Conservation (phyloP, 106 monocot genomes). For the Dioscorea alata region DNA sequence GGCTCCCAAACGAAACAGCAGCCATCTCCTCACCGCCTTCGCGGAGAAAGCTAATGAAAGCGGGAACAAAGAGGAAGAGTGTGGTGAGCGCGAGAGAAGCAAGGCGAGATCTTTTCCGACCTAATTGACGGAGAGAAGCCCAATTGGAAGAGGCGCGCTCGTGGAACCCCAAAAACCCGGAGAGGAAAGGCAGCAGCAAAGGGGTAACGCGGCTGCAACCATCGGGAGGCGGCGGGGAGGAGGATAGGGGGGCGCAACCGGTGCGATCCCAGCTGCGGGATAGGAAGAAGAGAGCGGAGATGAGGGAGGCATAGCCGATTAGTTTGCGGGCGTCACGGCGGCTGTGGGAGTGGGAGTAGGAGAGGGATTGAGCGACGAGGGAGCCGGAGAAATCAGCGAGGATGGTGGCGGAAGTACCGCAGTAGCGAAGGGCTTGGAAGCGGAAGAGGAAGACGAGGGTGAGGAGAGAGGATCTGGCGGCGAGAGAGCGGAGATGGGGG, state of each 20-base stretch:
- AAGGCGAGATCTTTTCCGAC: conserved; percentile 35
- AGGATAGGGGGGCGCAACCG: conserved; percentile 26
- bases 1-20: conserved; percentile 17
- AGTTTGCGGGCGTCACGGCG: conserved; percentile 8
- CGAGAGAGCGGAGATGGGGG: conserved; percentile 20
- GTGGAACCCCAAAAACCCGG: conserved; percentile 59
- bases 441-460: conserved; percentile 21
- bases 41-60: conserved; percentile 29
- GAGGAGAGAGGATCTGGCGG: conserved; percentile 36
- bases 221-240: conserved; percentile 4
- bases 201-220: conserved; percentile 35
- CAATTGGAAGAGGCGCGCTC: conserved; percentile 36
- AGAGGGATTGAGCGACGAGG: conserved; percentile 27
- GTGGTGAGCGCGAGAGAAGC: conserved; percentile 52
- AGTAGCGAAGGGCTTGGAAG: conserved; percentile 20
- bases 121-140: conserved; percentile 39
- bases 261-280: conserved; percentile 39
- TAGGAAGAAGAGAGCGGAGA: conserved; percentile 24
- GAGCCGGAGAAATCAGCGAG: conserved; percentile 31
- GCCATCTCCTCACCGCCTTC: neutral
- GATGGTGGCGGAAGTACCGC: conserved; percentile 26
- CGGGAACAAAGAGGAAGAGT: conserved; percentile 54
- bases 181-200: conserved; percentile 59
- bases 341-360: conserved; percentile 4
- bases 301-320: conserved; percentile 22